A percentile compares a stretch with the other conserved stretches of the same genome.
Evolutionary conservation across 2,329 filamentous ascomycete species (phyloP).

Genomic region (Phoma sp.): DNA sequence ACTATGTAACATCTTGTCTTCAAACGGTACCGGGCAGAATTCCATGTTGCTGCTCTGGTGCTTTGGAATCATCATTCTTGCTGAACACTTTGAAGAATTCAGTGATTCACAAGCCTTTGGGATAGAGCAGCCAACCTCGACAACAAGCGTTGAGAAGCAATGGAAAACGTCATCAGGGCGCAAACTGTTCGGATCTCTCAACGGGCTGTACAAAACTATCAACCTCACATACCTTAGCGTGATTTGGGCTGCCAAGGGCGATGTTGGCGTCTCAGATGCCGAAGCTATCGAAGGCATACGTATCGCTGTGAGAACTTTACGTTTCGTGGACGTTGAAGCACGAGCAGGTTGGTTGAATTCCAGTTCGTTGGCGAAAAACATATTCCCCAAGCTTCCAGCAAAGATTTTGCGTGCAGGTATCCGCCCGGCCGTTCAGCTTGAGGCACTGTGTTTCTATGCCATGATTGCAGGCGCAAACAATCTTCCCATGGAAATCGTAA

Average conservation of each 20-base stretch:
- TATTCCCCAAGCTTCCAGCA: slow-evolving; percentile 36
- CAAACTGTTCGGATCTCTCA: slow-evolving; percentile 40
- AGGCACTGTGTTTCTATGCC: slow-evolving; percentile 41
- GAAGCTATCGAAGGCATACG: slow-evolving; percentile 42
- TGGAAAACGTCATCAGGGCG: slow-evolving; percentile 42
- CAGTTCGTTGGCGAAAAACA: slow-evolving; percentile 24
- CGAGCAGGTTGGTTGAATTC: slow-evolving; percentile 35
- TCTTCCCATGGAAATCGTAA: slow-evolving; percentile 28
- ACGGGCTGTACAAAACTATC: slow-evolving; percentile 38
- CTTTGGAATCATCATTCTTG: slow-evolving; percentile 41
- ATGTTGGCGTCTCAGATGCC: slow-evolving; percentile 31
- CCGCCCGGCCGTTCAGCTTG: slow-evolving; percentile 35
- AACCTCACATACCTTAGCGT: slow-evolving; percentile 41
- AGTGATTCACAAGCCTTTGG: neutral
- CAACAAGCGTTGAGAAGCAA: slow-evolving; percentile 17
- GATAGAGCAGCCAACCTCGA: slow-evolving; percentile 10
- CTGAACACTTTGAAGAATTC: slow-evolving; percentile 31
- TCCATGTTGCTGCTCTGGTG: slow-evolving; percentile 44
- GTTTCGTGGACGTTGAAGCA: slow-evolving; percentile 28
- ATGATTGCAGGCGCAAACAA: slow-evolving; percentile 30
- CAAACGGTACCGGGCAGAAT: slow-evolving; percentile 29
- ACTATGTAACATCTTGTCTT: slow-evolving; percentile 37
- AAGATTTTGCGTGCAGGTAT: slow-evolving; percentile 35
- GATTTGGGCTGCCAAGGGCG: slow-evolving; percentile 38
- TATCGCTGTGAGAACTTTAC: slow-evolving; percentile 41